Base-by-base conservation (phyloP, 352 stramenopile genomes). In the Phytophthora chlamydospora region DNA sequence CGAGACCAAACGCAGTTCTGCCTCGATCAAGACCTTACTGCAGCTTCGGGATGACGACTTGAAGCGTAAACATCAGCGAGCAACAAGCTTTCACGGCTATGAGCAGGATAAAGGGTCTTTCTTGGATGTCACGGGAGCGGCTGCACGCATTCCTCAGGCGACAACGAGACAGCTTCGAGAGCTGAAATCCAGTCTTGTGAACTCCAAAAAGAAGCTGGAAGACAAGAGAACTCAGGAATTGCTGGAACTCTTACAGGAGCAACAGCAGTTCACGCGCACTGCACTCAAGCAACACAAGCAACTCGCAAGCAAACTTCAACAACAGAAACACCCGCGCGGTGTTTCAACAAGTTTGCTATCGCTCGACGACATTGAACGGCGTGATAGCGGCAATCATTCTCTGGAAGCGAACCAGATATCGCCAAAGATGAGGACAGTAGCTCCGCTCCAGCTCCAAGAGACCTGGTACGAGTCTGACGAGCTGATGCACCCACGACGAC, bases 101-200 rank as follows among this genome's bases (percentile, higher is more conserved):
- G 42, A 65, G 33, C 62, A 64, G 51, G 34, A 58, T 2, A 44
- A 46, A 24, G 24, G 29, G 2, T 14, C 53, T 19, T 71, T 77
- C 29, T 33, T 79, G 8, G 52, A 73, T 38, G 47, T 81, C 10
- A 50, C 62, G 19, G 73, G 73, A 0, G 49, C 34, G 33, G 66
- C 66, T 13, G 46, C 62, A 17, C 66, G 40, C 4, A 74, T 78
- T 42, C 69, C 69, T 19, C 35, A 52, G 7, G 60, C 63, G 24
- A 74, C 57, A 63, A 67, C 52, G 40, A 32, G 39, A 19, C 52
- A 73, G 38, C 59, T 70, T 39, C 65, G 65, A 35, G 65, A 75
- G 35, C 24, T 59, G 1, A 68, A 80, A 33, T 21, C 43, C 12
- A 62, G 31, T n/a, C 13, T 53, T 1, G 42, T 65, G 8, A 68